phyloP scores from a whole-genome alignment of 2,329 filamentous ascomycete genomes.

The Fusarium chlamydosporum region DNA sequence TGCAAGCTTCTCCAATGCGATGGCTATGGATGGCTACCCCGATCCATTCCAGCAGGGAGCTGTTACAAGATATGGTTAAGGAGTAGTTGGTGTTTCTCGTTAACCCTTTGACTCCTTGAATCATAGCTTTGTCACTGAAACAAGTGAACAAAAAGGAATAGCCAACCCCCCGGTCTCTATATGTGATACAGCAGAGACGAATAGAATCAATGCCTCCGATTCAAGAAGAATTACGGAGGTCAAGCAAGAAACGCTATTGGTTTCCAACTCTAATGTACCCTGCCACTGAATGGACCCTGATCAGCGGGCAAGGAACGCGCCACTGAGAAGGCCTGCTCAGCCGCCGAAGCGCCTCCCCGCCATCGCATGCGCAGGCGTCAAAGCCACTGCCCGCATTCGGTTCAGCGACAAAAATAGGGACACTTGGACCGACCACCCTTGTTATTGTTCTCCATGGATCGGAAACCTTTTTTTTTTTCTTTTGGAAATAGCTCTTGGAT shows the following conservation, averaged over 20 bases:
- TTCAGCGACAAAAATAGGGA: slow-evolving; percentile 44
- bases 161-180: background rate
- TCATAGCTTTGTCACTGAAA: slow-evolving; percentile 5
- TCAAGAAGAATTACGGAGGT: slow-evolving; percentile 8
- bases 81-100: slow-evolving; percentile 13
- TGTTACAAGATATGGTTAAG: slow-evolving; percentile 6
- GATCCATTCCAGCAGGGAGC: slow-evolving; percentile 18
- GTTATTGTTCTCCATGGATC: slow-evolving; percentile 18
- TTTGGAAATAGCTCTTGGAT: slow-evolving; percentile 26
- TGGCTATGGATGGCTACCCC: background rate
- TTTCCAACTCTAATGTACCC: slow-evolving; percentile 34
- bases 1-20: background rate
- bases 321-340: slow-evolving; percentile 41
- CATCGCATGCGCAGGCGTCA: slow-evolving; percentile 32
- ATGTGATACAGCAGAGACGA: background rate
- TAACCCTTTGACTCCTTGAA: slow-evolving; percentile 10
- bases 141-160: background rate
- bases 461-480: slow-evolving; percentile 27
- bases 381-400: slow-evolving; percentile 43
- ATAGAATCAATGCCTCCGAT: slow-evolving; percentile 7
- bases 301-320: slow-evolving; percentile 39
- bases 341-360: slow-evolving; percentile 38
- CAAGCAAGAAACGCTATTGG: slow-evolving; percentile 35
- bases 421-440: slow-evolving; percentile 27
- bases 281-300: slow-evolving; percentile 38